Percentiles rank a stretch among this genome's conserved stretches.
Conservation (phyloP, 768 basidiomycete genomes). For the Albatrellus ellisii region DNA sequence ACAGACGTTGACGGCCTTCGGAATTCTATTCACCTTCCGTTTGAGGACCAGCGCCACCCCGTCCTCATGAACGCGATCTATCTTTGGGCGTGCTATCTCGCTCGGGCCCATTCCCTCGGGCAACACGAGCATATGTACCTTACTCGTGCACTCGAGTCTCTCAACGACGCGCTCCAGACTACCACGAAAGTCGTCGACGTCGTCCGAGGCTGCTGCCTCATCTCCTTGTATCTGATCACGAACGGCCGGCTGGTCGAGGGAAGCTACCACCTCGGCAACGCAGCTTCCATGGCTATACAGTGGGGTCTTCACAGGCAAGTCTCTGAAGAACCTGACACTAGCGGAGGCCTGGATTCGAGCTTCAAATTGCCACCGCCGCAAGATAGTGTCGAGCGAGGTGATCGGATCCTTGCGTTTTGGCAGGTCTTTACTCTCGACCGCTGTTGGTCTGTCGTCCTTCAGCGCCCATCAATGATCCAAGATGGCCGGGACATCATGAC, state of each 20-base stretch:
- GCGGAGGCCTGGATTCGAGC: constrained; percentile 18
- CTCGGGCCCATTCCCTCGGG: constrained; percentile 53
- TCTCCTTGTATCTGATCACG: constrained; percentile 65
- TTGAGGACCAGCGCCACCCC: constrained; percentile 56
- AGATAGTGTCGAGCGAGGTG: constrained; percentile 48
- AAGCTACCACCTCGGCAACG: constrained; percentile 62
- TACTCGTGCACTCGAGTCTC: constrained; percentile 42
- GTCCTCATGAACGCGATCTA: constrained; percentile 71
- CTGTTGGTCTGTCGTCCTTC: constrained; percentile 67
- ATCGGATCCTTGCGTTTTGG: constrained; percentile 71
- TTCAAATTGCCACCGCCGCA: constrained; percentile 46
- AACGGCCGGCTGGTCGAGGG: constrained; percentile 72
- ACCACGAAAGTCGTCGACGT: constrained; percentile 49
- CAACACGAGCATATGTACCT: constrained; percentile 68
- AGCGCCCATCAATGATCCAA: constrained; percentile 51
- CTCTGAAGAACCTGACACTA: constrained; percentile 21
- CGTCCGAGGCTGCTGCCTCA: constrained; percentile 63
- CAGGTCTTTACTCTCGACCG: constrained; percentile 72
- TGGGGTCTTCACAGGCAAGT: constrained; percentile 46
- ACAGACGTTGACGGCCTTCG: constrained; percentile 54
- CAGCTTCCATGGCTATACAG: constrained; percentile 61
- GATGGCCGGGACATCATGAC: constrained; percentile 45
- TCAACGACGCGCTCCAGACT: constrained; percentile 49
- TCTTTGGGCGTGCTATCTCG: constrained; percentile 74
- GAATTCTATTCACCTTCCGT: constrained; percentile 41